phyloP scores from a whole-genome alignment of 1,284 basidiomycete species.

The Trichosporon sp. region DNA sequence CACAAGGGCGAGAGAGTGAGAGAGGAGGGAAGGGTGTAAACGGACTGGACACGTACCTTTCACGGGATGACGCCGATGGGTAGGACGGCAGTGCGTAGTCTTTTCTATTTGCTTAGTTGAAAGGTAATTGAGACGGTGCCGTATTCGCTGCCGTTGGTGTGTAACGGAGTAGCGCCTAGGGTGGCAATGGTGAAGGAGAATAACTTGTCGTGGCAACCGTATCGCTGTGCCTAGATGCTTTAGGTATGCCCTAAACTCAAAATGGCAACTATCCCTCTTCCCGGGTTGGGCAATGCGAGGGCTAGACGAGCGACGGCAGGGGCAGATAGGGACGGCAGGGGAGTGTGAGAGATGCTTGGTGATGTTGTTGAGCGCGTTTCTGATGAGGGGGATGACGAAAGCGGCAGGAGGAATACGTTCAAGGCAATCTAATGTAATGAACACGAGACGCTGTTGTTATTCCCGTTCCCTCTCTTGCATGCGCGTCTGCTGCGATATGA shows the following conservation, averaged over 20 bases:
- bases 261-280: conserved; percentile 5
- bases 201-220: not conserved
- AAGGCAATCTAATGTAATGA: not conserved
- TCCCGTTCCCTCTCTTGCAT: not conserved
- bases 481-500: not conserved
- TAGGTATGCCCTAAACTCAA: conserved; percentile 6
- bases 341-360: not conserved
- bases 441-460: not conserved
- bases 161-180: not conserved
- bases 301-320: not conserved
- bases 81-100: not conserved
- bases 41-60: not conserved
- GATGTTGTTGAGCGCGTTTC: not conserved
- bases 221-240: conserved; percentile 4
- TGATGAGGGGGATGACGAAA: not conserved
- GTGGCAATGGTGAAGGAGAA: not conserved
- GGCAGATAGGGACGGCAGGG: conserved; percentile 1
- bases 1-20: not conserved
- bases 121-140: not conserved
- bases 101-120: not conserved
- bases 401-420: not conserved
- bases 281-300: not conserved
- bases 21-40: not conserved
- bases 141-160: not conserved
- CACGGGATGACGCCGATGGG: not conserved